Percentiles rank a stretch among this genome's conserved stretches.
Evolutionary conservation across 2,329 filamentous ascomycete species (phyloP).

Genomic region (Cladophialophora exuberans): DNA sequence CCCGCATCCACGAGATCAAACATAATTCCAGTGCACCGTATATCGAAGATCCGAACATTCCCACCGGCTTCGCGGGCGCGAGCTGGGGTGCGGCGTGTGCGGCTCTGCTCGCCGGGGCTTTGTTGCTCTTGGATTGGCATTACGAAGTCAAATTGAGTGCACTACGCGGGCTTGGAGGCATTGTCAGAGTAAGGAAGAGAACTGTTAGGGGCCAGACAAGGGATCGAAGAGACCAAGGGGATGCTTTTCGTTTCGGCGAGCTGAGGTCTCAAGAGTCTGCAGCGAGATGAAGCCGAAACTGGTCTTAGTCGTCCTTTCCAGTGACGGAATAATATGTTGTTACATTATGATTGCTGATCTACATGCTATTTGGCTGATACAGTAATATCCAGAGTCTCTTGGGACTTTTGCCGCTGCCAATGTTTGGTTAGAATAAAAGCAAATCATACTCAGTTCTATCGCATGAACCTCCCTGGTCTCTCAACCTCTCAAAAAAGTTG

Average conservation of each 20-base stretch:
- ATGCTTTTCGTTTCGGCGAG: no score
- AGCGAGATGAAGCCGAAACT: no score
- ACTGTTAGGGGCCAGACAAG: no score
- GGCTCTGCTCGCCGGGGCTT: not conserved
- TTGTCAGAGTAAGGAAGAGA: no score
- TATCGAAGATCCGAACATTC: not conserved
- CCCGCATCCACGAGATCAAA: not conserved
- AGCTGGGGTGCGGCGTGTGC: not conserved
- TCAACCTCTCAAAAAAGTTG: slow-evolving; percentile 18
- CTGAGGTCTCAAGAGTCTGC: no score
- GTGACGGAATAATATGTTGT: no score
- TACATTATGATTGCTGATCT: no score
- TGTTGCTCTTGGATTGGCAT: not conserved
- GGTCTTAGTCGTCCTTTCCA: no score
- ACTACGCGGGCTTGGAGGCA: no score
- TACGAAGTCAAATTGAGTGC: not conserved
- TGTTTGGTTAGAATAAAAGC: not conserved
- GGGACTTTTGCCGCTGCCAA: not conserved
- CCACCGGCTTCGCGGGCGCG: not conserved
- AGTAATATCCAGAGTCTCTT: not conserved
- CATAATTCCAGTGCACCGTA: not conserved
- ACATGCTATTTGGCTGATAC: no score
- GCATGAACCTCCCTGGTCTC: not conserved
- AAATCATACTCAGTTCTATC: not conserved
- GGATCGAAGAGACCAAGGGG: no score